phyloP scores from a whole-genome alignment of 495 filamentous ascomycete species.

The Neohortaea acidophila region DNA sequence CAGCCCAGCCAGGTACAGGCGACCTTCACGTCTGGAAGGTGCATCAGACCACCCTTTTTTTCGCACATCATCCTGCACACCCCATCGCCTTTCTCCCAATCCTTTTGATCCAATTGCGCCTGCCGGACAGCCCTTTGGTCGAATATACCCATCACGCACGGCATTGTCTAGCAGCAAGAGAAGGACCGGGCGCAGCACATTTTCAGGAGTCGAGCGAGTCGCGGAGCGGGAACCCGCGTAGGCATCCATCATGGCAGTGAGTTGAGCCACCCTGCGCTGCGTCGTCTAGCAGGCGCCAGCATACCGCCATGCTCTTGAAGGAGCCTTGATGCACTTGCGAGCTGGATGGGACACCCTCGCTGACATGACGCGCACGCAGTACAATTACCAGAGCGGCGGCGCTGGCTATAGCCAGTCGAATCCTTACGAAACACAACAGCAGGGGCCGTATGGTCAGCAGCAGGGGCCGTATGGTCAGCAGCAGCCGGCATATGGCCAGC shows the following conservation, averaged over 20 bases:
- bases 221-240: too few relatives aligned
- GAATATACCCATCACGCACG: too few relatives aligned
- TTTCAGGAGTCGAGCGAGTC: too few relatives aligned
- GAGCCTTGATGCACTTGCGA: not conserved
- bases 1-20: too few relatives aligned
- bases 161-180: too few relatives aligned
- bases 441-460: slow-evolving; percentile 20
- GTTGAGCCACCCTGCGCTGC: not conserved
- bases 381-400: slow-evolving; percentile 5
- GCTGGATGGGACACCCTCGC: not conserved
- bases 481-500: slow-evolving; percentile 20
- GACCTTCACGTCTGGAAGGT: too few relatives aligned
- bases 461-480: slow-evolving; percentile 23
- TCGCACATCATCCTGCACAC: too few relatives aligned
- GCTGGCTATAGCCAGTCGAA: slow-evolving; percentile 46
- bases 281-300: not conserved
- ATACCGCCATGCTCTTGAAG: not conserved
- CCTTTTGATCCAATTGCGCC: too few relatives aligned
- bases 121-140: too few relatives aligned
- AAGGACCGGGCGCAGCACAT: too few relatives aligned
- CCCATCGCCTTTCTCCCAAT: too few relatives aligned
- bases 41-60: too few relatives aligned
- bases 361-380: slow-evolving; percentile 4
- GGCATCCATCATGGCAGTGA: slow-evolving; percentile 4
- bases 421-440: slow-evolving; percentile 38